Conservation (phyloP, 106 monocot species). For the Xerophyta viscosa region DNA sequence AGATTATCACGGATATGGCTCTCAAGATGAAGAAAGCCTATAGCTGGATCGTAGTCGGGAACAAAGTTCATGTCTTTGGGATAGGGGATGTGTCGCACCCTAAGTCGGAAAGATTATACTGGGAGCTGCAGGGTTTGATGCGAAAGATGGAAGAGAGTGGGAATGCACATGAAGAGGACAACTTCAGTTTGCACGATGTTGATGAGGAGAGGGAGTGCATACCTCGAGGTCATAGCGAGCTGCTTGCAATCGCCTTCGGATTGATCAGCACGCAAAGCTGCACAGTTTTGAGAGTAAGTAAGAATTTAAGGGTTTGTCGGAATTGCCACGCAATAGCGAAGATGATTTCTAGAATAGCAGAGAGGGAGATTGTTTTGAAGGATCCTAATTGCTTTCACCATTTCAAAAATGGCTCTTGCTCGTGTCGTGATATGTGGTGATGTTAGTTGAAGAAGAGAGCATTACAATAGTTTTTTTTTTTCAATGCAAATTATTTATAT, state of each 20-base stretch:
- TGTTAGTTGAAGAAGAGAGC: too few relatives aligned
- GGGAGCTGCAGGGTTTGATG: slow-evolving; percentile 32
- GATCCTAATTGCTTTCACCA: slow-evolving; percentile 35
- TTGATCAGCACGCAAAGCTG: slow-evolving; percentile 24
- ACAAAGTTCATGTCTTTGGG: slow-evolving; percentile 50
- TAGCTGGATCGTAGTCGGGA: slow-evolving; percentile 51
- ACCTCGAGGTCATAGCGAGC: slow-evolving; percentile 41
- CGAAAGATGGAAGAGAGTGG: slow-evolving; percentile 16
- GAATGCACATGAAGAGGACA: slow-evolving; percentile 10
- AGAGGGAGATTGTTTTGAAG: slow-evolving; percentile 29
- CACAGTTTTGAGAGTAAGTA: slow-evolving; percentile 22
- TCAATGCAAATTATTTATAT: too few relatives aligned
- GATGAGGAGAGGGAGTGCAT: slow-evolving; percentile 56
- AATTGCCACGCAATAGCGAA: slow-evolving; percentile 45
- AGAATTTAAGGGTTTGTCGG: slow-evolving; percentile 44
- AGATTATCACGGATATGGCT: slow-evolving; percentile 48
- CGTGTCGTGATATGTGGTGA: slow-evolving; percentile 37
- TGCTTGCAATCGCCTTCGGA: slow-evolving; percentile 53
- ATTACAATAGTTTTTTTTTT: too few relatives aligned
- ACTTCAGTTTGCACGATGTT: slow-evolving; percentile 54
- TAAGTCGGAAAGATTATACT: slow-evolving; percentile 40
- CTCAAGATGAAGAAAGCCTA: slow-evolving; percentile 33
- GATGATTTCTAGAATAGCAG: slow-evolving; percentile 22
- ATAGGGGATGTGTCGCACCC: slow-evolving; percentile 56
- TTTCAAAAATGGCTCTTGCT: slow-evolving; percentile 31